phyloP scores from a whole-genome alignment of 2,329 filamentous ascomycete species.

The Ophiocordyceps camponoti-floridani region DNA sequence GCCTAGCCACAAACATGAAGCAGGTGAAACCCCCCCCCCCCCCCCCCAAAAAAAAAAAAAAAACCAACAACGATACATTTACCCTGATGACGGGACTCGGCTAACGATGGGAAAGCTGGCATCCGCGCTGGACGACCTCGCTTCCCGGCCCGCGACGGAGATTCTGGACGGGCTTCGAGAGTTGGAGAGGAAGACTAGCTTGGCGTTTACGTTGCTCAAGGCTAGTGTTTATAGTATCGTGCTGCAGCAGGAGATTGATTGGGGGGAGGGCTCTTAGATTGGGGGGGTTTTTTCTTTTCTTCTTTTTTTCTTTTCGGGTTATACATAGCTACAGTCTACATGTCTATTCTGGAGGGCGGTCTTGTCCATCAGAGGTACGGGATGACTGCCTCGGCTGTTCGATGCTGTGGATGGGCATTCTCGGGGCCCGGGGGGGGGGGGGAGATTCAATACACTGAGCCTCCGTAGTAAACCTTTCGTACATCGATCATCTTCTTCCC shows the following conservation, averaged over 20 bases:
- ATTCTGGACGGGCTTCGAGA: conserved; percentile 75
- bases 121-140: conserved; percentile 41
- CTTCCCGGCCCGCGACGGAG: conserved; percentile 54
- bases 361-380: too few relatives aligned
- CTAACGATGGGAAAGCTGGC: conserved; percentile 29
- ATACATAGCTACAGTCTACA: too few relatives aligned
- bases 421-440: too few relatives aligned
- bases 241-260: conserved; percentile 86
- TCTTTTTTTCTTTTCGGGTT: conserved; percentile 11
- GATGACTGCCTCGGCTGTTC: too few relatives aligned
- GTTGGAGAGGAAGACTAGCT: conserved; percentile 81
- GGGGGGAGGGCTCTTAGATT: conserved; percentile 32
- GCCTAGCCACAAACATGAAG: conserved; percentile 78
- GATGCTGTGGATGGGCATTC: too few relatives aligned
- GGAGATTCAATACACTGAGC: conserved; percentile 38
- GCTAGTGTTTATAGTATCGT: conserved; percentile 98
- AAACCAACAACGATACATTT: too few relatives aligned
- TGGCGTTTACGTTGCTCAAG: conserved; percentile 91
- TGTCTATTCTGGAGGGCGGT: too few relatives aligned
- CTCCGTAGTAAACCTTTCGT: conserved; percentile 91
- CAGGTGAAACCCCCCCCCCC: conserved; percentile 33
- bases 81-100: background rate
- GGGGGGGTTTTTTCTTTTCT: too few relatives aligned
- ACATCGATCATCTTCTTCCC: conserved; percentile 95
- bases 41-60: background rate